Base-by-base conservation (phyloP, 1,284 basidiomycete genomes). In the Cryptococcus sp. region DNA sequence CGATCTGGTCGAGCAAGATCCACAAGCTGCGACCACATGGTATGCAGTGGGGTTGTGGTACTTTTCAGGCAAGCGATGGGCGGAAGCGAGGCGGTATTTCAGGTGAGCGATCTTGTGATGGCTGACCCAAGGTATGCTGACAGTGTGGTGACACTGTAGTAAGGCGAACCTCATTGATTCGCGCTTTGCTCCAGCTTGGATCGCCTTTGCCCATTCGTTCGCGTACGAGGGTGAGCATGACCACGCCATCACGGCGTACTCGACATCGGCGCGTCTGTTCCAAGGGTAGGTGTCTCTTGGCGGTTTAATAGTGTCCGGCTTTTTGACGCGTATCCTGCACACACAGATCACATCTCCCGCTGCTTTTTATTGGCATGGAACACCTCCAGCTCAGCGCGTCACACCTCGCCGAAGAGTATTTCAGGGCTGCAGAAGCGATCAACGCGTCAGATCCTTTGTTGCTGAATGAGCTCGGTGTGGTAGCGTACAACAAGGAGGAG, bases 11-110 rank as follows among this genome's bases (percentile, higher is more conserved):
- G 91, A 96, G 52, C 86, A 86, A 49, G 93, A 97, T 71, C 94
- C 96, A 0, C 90, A 94, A 69, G 88, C 89, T 45, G 87, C 93
- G 0, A 86, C 92, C 50, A 93, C 91, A 65, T 99, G 96, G 96
- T 99, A 98, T 77, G 93, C 95, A 2, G 96, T 98, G 20, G 96
- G 95, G 0, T 86, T 96, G 41, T 99, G 95, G 92, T 99, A 99
- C 75, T 85, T 95, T 54, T 85, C 87, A 27, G 86, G 87, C 17
- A 85, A 85, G 54, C 88, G 94, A 66, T 99, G 89, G 87, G 82
- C 86, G 19, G 90, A 93, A 66, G 91, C 93, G 8, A 82, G 93
- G 64, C 87, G 93, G 61, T 96, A 93, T 75, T 94, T 97, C 75
- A 91, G 90, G 91, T 91, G 59, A 50, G 83, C 66, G 16, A 11